Conservation (phyloP, 768 basidiomycete species). For the Pleurotus tuoliensis region DNA sequence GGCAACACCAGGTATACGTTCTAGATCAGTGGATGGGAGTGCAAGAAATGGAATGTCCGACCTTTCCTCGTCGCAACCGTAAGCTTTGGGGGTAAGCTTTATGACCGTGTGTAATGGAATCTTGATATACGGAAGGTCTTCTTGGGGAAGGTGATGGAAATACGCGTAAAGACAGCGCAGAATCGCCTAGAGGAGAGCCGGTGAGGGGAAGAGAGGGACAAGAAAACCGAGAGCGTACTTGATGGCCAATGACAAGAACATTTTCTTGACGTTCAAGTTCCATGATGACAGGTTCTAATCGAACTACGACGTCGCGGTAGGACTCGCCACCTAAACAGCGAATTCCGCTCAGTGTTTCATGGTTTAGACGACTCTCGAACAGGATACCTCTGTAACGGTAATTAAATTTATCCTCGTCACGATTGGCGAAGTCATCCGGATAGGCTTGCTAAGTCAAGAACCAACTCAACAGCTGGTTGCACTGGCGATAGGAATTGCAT, state of each 20-base stretch:
- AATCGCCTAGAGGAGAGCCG: constrained; percentile 48
- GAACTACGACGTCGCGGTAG: constrained; percentile 93
- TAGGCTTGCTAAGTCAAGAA: constrained; percentile 66
- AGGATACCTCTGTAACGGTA: constrained; percentile 73
- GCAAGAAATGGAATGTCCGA: constrained; percentile 19
- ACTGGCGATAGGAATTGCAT: constrained; percentile 11
- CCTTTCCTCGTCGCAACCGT: constrained; percentile 98
- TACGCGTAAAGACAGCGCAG: constrained; percentile 92
- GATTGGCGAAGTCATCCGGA: constrained; percentile 96
- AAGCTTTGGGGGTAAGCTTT: constrained; percentile 96
- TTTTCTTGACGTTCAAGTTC: constrained; percentile 98
- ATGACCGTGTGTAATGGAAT: constrained; percentile 97
- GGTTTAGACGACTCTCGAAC: too few relatives aligned
- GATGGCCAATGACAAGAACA: constrained; percentile 95
- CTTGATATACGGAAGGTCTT: constrained; percentile 95
- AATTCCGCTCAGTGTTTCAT: too few relatives aligned
- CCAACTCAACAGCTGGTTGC: too few relatives aligned
- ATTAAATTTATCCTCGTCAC: constrained; percentile 99
- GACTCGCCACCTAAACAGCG: constrained; percentile 65
- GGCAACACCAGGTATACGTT: not conserved
- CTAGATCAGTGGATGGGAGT: too few relatives aligned
- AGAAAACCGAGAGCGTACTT: constrained; percentile 37
- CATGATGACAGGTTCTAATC: constrained; percentile 98
- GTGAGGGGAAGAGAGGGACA: not conserved
- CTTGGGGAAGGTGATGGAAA: constrained; percentile 89